phyloP scores from a whole-genome alignment of 1,284 basidiomycete genomes.

The Stereum hirsutum region DNA sequence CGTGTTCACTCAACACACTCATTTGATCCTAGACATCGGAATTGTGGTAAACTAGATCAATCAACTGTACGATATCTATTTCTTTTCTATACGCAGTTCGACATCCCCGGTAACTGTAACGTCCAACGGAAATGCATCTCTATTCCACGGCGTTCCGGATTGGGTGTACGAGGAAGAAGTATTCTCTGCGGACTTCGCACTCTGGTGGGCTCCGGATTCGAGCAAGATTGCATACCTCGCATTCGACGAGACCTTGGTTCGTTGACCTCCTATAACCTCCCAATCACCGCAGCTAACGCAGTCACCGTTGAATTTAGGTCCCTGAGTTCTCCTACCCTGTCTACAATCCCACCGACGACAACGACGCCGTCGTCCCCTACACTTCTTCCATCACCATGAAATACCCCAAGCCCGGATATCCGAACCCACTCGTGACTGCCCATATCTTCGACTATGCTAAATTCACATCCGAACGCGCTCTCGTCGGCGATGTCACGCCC shows the following conservation, averaged over 20 bases:
- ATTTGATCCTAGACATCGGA: too few relatives aligned
- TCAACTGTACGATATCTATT: too few relatives aligned
- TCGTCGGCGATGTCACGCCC: conserved; percentile 27
- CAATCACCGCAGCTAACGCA: too few relatives aligned
- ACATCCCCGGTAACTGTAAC: conserved; percentile 68
- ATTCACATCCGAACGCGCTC: conserved; percentile 31
- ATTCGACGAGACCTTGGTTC: conserved; percentile 84
- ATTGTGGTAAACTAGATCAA: too few relatives aligned
- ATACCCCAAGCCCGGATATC: conserved; percentile 88
- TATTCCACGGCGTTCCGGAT: conserved; percentile 93
- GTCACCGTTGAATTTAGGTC: too few relatives aligned
- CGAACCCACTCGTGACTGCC: conserved; percentile 82
- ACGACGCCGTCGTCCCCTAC: conserved; percentile 70
- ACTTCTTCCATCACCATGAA: conserved; percentile 74
- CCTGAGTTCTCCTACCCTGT: conserved; percentile 83
- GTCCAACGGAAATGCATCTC: conserved; percentile 66
- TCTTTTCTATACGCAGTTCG: not conserved
- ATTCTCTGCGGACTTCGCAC: conserved; percentile 60
- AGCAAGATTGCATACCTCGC: conserved; percentile 77
- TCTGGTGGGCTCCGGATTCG: conserved; percentile 91
- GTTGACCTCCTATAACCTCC: too few relatives aligned
- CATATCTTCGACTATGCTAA: conserved; percentile 69
- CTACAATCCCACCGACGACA: conserved; percentile 77
- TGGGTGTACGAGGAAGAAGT: conserved; percentile 99
- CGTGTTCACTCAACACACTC: too few relatives aligned